These are phyloP conservation scores for Musa troglodytarum DNA, from an alignment of 176 grass and related monocot genomes.

Conservation along the genomic window DNA sequence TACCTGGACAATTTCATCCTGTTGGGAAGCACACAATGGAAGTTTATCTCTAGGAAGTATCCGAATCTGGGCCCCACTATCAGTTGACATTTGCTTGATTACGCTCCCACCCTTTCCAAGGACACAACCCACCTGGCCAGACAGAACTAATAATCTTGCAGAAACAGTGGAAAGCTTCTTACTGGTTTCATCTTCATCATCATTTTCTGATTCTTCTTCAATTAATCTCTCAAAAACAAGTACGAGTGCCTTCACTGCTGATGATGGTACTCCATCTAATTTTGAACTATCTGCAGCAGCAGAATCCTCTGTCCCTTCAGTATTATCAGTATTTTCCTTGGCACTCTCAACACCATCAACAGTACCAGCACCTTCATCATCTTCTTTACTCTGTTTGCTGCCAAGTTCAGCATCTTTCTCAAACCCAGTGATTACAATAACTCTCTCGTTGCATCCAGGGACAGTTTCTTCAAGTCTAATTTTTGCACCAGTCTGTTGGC, in stretches of 20 bases:
- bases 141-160: constrained; percentile 65
- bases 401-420: constrained; percentile 39
- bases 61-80: constrained; percentile 62
- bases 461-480: constrained; percentile 60
- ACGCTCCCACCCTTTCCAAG: constrained; percentile 68
- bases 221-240: constrained; percentile 75
- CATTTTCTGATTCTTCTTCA: constrained; percentile 39
- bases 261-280: constrained; percentile 37
- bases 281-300: constrained; percentile 26
- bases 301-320: constrained; percentile 25
- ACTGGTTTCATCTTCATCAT: constrained; percentile 21
- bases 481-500: constrained; percentile 52
- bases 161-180: constrained; percentile 40
- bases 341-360: constrained; percentile 16
- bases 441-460: constrained; percentile 61
- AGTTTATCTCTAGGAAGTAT: constrained; percentile 67
- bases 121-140: constrained; percentile 76
- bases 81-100: constrained; percentile 72
- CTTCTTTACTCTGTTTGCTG: constrained; percentile 18
- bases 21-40: constrained; percentile 51
- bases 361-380: constrained; percentile 17
- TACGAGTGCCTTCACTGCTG: constrained; percentile 43
- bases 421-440: constrained; percentile 44
- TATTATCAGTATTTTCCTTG: constrained; percentile 23
- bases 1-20: constrained; percentile 86